phyloP scores from a whole-genome alignment of 192 early-diverging fungal species.

The Gamsiella multidivaricata region DNA sequence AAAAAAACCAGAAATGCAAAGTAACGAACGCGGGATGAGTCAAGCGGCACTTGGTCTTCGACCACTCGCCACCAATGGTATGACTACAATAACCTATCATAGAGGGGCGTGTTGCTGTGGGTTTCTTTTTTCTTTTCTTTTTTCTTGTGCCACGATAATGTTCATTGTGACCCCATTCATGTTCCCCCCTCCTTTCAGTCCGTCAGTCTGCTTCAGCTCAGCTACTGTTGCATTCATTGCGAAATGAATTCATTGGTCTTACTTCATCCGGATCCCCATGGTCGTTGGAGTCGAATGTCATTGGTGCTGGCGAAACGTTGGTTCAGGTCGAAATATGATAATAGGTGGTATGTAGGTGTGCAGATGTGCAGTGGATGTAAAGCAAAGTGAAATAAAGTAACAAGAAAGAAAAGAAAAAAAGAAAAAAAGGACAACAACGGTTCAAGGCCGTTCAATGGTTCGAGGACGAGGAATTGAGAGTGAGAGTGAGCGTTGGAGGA shows the following conservation, averaged over 20 bases:
- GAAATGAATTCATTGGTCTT: conserved; percentile 1
- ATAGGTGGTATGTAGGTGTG: background rate
- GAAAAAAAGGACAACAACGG: no score
- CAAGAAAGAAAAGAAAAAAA: background rate
- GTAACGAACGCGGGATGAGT: background rate
- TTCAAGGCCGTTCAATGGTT: no score
- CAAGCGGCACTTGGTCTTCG: background rate
- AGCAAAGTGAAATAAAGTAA: no score
- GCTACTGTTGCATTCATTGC: background rate
- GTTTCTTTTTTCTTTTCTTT: no score
- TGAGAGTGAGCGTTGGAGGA: background rate
- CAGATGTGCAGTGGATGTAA: no score
- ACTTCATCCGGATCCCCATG: conserved; percentile 35
- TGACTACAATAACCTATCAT: no score
- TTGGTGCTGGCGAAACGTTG: background rate
- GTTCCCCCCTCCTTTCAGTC: background rate
- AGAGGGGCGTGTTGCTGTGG: no score
- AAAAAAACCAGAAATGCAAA: background rate
- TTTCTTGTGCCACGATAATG: no score
- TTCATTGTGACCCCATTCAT: background rate
- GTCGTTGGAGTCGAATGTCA: conserved; percentile 29
- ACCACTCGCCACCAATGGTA: no score
- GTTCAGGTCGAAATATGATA: background rate
- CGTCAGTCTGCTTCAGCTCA: background rate
- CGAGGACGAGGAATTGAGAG: no score